Percentiles rank a stretch among this genome's conserved stretches.
phyloP scores from a whole-genome alignment of 345 rosid species.

The Ailanthus altissimus region DNA sequence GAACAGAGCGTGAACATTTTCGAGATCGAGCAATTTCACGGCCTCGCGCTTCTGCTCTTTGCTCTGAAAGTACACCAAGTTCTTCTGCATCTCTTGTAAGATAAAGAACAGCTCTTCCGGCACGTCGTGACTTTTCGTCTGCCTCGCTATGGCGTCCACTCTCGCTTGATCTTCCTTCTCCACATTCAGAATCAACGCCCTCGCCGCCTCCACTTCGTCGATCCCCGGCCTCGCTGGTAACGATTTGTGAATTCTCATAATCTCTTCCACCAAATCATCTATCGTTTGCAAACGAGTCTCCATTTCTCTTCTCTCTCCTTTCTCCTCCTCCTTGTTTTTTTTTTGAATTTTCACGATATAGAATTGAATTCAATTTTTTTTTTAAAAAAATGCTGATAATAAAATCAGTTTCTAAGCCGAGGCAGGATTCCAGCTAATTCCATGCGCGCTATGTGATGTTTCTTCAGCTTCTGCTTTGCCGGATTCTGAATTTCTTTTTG shows the following conservation, averaged over 20 bases:
- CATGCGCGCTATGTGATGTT: constrained; percentile 6
- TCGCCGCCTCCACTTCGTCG: constrained; percentile 83
- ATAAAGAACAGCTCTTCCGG: constrained; percentile 72
- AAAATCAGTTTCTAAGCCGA: constrained; percentile 6
- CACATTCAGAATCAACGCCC: constrained; percentile 54
- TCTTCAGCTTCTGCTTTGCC: constrained; percentile 18
- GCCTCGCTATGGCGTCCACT: constrained; percentile 60
- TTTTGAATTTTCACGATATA: background rate
- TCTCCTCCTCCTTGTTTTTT: background rate
- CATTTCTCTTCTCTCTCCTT: constrained; percentile 30
- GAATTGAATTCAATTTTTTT: background rate
- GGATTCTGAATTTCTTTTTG: constrained; percentile 18
- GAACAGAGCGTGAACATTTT: constrained; percentile 60
- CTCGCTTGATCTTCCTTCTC: constrained; percentile 76
- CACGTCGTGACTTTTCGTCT: constrained; percentile 47
- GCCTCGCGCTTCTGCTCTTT: constrained; percentile 81
- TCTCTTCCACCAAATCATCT: constrained; percentile 69
- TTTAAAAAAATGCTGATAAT: background rate
- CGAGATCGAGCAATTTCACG: constrained; percentile 69
- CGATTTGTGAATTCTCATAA: constrained; percentile 84
- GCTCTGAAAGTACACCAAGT: constrained; percentile 52
- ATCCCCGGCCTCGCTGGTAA: constrained; percentile 71
- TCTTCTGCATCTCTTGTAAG: constrained; percentile 74
- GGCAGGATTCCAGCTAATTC: constrained; percentile 30
- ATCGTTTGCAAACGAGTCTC: constrained; percentile 44